Percentiles rank a stretch among this genome's conserved stretches.
Conservation (phyloP, 148 eudicot species). For the Chenopodium suecicum region DNA sequence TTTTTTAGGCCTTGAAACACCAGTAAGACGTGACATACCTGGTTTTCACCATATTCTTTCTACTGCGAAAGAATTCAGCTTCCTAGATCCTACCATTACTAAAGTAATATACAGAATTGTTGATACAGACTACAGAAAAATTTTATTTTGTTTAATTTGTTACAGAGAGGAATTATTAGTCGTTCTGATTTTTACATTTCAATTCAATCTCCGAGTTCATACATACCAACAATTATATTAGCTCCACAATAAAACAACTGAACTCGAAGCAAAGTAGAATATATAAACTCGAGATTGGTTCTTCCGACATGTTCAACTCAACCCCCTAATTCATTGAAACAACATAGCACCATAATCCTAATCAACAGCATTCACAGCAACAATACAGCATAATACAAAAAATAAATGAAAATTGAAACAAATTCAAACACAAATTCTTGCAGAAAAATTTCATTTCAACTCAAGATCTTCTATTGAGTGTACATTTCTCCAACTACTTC, state of each 20-base stretch:
- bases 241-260: no score
- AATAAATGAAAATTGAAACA: not conserved
- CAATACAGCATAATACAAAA: not conserved
- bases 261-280: no score
- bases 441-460: not conserved
- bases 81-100: not conserved
- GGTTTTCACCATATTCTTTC: not conserved
- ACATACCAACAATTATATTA: no score
- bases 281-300: not conserved
- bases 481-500: not conserved
- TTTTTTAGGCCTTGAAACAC: no score
- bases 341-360: not conserved
- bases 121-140: not conserved
- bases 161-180: not conserved
- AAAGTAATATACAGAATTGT: not conserved
- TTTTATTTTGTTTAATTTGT: not conserved
- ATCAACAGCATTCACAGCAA: not conserved
- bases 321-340: not conserved
- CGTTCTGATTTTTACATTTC: not conserved
- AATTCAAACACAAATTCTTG: not conserved
- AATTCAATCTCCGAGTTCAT: not conserved
- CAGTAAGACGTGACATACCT: not conserved
- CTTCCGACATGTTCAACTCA: not conserved
- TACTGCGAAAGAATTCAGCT: not conserved
- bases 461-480: not conserved